Percentiles rank a stretch among this genome's conserved stretches.
These are phyloP conservation scores for Blepharisma japonicum DNA, from an alignment of 73 alveolate genomes.

Conservation along the genomic window DNA sequence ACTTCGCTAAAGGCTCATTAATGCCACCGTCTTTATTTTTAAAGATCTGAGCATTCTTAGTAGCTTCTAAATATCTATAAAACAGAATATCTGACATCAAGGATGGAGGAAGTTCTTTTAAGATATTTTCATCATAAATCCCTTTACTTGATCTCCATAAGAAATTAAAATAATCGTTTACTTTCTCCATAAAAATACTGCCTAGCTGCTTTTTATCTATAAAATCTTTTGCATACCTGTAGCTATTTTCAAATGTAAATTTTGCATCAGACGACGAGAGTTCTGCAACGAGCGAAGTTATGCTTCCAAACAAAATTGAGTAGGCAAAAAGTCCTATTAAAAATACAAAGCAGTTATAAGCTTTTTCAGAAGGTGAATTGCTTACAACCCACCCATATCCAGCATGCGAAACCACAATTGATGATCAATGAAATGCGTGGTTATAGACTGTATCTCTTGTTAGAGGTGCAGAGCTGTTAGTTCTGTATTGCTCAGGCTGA, in stretches of 20 bases:
- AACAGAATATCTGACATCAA: conserved; percentile 45
- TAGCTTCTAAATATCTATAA: conserved; percentile 41
- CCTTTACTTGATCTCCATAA: conserved; percentile 51
- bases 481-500: neutral
- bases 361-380: conserved; percentile 39
- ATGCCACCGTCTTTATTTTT: neutral
- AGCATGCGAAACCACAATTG: conserved; percentile 55
- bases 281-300: conserved; percentile 52
- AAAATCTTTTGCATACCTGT: neutral
- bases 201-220: conserved; percentile 9
- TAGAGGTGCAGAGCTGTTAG: conserved; percentile 29
- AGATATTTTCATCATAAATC: conserved; percentile 31
- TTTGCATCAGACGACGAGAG: conserved; percentile 32
- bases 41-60: neutral
- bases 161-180: conserved; percentile 43
- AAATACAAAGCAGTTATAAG: conserved; percentile 35
- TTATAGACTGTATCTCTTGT: conserved; percentile 31
- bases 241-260: neutral
- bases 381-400: conserved; percentile 54
- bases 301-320: conserved; percentile 59
- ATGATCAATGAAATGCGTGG: conserved; percentile 47
- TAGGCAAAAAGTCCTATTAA: conserved; percentile 46
- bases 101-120: conserved; percentile 39
- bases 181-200: neutral
- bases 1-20: conserved; percentile 34